Percentiles rank a stretch among this genome's conserved stretches.
Evolutionary conservation across 2,329 filamentous ascomycete genomes (phyloP).

Genomic region (Penicillium palitans): DNA sequence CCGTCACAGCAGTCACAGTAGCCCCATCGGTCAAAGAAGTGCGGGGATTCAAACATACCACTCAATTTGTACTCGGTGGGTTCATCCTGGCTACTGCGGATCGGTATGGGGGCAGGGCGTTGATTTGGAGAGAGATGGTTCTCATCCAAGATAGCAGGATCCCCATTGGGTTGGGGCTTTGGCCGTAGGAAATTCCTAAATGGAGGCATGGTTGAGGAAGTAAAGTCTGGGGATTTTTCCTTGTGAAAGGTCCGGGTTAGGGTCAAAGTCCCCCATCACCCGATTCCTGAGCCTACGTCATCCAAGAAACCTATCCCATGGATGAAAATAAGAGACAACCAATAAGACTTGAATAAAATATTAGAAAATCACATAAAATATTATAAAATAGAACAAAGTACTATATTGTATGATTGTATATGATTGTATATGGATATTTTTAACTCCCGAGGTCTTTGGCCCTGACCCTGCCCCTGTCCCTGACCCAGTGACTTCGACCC

Average conservation of each 20-base stretch:
- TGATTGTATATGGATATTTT: no score
- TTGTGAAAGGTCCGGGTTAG: background rate
- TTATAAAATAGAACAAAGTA: background rate
- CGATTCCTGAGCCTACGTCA: constrained; percentile 4
- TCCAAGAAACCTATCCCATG: background rate
- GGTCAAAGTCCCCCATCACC: background rate
- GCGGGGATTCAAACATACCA: constrained; percentile 55
- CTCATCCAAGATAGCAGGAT: constrained; percentile 53
- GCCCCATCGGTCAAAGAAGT: background rate
- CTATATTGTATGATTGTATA: no score
- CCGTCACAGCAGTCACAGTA: background rate
- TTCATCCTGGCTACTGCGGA: constrained; percentile 63
- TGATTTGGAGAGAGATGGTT: constrained; percentile 50
- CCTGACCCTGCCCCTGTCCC: constrained; percentile 9
- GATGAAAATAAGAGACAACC: background rate
- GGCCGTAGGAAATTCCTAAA: constrained; percentile 72
- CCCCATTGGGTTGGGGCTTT: constrained; percentile 51
- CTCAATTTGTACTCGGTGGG: constrained; percentile 77
- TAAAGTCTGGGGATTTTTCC: background rate
- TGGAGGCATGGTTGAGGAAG: constrained; percentile 55
- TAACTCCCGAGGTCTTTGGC: background rate
- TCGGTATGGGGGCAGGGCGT: constrained; percentile 54
- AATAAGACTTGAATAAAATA: background rate
- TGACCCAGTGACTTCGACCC: background rate
- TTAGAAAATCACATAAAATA: background rate